Percentiles rank a stretch among this genome's conserved stretches.
These are phyloP conservation scores for sweet orange (Citrus sinensis) DNA, from an alignment of 345 rosid species.

Conservation along the genomic window DNA sequence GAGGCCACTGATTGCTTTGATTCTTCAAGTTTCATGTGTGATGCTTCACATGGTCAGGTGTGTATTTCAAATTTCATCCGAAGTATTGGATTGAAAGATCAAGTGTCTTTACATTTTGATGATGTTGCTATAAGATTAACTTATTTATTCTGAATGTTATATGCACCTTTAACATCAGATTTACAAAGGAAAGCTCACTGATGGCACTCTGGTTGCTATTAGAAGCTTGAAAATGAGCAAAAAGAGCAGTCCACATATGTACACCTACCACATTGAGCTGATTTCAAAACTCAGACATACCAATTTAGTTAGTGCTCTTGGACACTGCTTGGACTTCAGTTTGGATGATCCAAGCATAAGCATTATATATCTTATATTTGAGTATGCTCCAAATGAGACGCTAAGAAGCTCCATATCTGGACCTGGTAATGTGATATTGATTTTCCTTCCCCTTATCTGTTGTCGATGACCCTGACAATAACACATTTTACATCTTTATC, in stretches of 20 bases:
- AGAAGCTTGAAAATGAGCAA: slow-evolving; percentile 42
- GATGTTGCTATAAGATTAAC: neutral
- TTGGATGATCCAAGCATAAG: slow-evolving; percentile 35
- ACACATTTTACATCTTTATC: no score
- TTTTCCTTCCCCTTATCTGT: neutral
- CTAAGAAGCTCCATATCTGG: slow-evolving; percentile 45
- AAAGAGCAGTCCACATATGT: slow-evolving; percentile 29
- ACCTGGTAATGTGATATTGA: neutral
- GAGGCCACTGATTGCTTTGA: slow-evolving; percentile 52
- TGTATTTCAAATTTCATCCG: neutral
- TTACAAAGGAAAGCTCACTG: slow-evolving; percentile 39
- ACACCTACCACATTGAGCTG: slow-evolving; percentile 42
- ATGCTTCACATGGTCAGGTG: slow-evolving; percentile 39
- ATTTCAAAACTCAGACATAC: slow-evolving; percentile 57
- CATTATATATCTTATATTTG: slow-evolving; percentile 44
- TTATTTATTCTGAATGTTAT: neutral
- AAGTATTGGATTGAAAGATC: neutral
- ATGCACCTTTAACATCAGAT: slow-evolving; percentile 26
- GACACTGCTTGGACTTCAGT: slow-evolving; percentile 51
- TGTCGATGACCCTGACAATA: no score
- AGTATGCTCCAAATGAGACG: slow-evolving; percentile 38
- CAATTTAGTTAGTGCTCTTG: slow-evolving; percentile 56
- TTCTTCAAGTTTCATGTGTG: slow-evolving; percentile 26
- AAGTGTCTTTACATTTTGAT: neutral
- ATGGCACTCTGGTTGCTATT: slow-evolving; percentile 37